Evolutionary conservation across 169 alveolate species (phyloP), one percentile per base, ranked within the genome.

Genomic region (Babesia gibsoni): DNA sequence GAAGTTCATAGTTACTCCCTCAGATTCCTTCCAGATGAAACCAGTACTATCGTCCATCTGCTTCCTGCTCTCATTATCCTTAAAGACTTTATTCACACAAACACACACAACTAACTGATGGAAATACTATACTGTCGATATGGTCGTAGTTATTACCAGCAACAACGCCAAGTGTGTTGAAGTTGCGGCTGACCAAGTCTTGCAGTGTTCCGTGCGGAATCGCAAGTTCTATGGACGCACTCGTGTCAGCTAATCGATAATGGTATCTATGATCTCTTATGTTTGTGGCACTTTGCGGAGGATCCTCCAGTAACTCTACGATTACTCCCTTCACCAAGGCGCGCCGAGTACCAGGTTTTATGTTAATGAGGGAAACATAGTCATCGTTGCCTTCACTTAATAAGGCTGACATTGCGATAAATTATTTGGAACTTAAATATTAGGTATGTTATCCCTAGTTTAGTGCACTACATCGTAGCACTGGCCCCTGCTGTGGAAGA

Each of bases 221-320:
- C 7, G 90, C 88, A 22, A 87, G 73, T 49, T 77, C 77, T 35
- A 87, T 70, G 10, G 88, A 73, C 7, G 89, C 92, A 27, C 84
- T 75, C 0, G 72, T 53, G 54, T 87, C 92, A 0, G 92, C 90
- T 8, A 87, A 67, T 22, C 68, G 73, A 53, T 87, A 87, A 49
- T 77, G 89, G 48, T 87, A 87, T n/a, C 83, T 64, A 20, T 61
- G 58, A 30, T 59, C 64, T 8, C 79, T 61, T 29, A 63, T 52
- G 42, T 87, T 73, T 41, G 88, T 87, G 42, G 88, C 69, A 54
- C 88, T 86, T 30, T 87, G 86, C 30, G 92, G 92, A 5, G 90
- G 92, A 36, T 87, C 92, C 41, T 82, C 89, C 67, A 87, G 20
- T 33, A 67, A 73, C 69, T 77, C 88, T 23, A 87, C 84, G 42